Conservation (phyloP, 2,329 filamentous ascomycete species). For the Talaromyces sp. region DNA sequence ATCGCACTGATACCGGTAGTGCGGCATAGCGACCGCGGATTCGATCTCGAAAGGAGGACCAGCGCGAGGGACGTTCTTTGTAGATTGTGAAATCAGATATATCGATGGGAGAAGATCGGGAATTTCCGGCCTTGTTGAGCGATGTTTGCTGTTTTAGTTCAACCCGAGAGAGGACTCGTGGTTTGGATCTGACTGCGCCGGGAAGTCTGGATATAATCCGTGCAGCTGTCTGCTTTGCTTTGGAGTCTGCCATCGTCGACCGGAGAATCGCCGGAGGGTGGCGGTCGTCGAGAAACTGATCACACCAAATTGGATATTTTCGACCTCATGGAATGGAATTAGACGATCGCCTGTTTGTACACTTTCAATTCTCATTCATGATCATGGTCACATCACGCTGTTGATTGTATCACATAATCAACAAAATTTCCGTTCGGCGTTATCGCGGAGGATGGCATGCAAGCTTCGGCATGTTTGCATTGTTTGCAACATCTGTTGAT, state of each 20-base stretch:
- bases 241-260: constrained; percentile 15
- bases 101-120: constrained; percentile 3
- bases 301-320: background rate
- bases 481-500: constrained; percentile 19
- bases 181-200: constrained; percentile 16
- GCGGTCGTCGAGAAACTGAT: background rate
- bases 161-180: constrained; percentile 24
- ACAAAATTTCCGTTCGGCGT: constrained; percentile 4
- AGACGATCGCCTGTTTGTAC: background rate
- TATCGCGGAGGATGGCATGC: background rate
- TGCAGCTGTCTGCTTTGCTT: constrained; percentile 11
- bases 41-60: constrained; percentile 24
- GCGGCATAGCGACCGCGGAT: constrained; percentile 29
- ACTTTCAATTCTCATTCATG: background rate
- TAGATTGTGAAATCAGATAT: constrained; percentile 6
- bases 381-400: background rate
- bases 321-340: background rate
- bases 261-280: background rate
- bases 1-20: constrained; percentile 28
- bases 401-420: background rate
- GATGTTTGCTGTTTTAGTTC: constrained; percentile 21
- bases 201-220: constrained; percentile 5
- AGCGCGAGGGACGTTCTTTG: constrained; percentile 15
- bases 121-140: background rate
- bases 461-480: constrained; percentile 20